Percentiles rank a stretch among this genome's conserved stretches.
phyloP scores from a whole-genome alignment of 768 basidiomycete genomes.

The Suillus weaverae region DNA sequence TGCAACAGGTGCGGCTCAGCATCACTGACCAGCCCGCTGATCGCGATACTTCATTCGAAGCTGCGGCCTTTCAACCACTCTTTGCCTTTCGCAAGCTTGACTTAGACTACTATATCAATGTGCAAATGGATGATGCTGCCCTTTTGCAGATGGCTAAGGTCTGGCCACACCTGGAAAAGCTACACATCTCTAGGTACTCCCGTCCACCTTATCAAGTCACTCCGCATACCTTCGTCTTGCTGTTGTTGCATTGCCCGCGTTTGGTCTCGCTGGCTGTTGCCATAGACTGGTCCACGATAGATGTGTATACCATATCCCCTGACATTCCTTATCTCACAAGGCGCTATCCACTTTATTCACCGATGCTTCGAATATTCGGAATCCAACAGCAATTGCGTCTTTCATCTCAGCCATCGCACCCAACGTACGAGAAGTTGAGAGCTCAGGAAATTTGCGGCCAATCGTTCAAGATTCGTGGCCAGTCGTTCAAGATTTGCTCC shows the following conservation, averaged over 20 bases:
- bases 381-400: constrained; percentile 15
- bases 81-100: background rate
- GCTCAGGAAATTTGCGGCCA: too few relatives aligned
- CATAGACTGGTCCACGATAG: constrained; percentile 1
- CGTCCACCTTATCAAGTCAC: background rate
- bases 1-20: background rate
- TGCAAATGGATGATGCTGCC: background rate
- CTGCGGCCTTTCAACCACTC: background rate
- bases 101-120: background rate
- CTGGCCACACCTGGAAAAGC: background rate
- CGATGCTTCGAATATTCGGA: background rate
- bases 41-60: background rate
- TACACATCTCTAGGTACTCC: background rate
- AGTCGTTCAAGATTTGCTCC: constrained; percentile 23
- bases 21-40: background rate
- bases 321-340: constrained; percentile 1
- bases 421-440: constrained; percentile 22
- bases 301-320: background rate
- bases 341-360: background rate
- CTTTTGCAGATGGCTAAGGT: constrained; percentile 1
- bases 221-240: background rate
- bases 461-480: constrained; percentile 17
- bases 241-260: constrained; percentile 2
- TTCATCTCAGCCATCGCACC: constrained; percentile 31
- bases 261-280: background rate